phyloP scores from a whole-genome alignment of 208 protist species.

The Naegleria lovaniensis region DNA sequence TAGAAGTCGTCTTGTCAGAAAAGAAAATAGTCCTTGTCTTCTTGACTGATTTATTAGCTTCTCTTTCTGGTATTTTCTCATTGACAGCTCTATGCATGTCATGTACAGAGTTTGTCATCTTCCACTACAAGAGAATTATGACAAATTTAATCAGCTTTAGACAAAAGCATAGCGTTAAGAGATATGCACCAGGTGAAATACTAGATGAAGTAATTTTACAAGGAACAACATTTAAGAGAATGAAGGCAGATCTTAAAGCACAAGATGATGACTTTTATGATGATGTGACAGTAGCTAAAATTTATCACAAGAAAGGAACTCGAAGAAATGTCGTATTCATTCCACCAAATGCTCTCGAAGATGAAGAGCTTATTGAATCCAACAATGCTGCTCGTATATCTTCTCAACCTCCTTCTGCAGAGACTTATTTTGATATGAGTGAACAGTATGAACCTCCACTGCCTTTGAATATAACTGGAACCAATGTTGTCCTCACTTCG shows the following conservation, averaged over 20 bases:
- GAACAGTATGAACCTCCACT: not conserved
- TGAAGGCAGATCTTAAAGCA: not conserved
- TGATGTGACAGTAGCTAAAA: not conserved
- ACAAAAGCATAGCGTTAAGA: not conserved
- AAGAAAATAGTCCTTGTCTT: not conserved
- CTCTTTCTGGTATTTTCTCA: not conserved
- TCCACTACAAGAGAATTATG: not conserved
- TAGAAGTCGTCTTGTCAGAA: not conserved
- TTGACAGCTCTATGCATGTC: not conserved
- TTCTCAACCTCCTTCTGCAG: not conserved
- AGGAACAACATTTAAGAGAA: not conserved
- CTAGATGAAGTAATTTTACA: not conserved
- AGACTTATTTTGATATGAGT: not conserved
- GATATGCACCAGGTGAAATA: not conserved
- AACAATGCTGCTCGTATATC: not conserved
- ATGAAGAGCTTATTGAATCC: not conserved
- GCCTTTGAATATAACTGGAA: too few species aligned
- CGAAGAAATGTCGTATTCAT: not conserved
- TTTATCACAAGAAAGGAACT: not conserved
- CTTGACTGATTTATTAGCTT: not conserved
- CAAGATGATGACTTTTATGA: not conserved
- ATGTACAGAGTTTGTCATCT: not conserved
- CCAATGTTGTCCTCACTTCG: too few species aligned
- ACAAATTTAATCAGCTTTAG: not conserved
- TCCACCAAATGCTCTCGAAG: not conserved